Evolutionary conservation across 352 stramenopile genomes (phyloP).

Genomic region (Pythium aristosporum): DNA sequence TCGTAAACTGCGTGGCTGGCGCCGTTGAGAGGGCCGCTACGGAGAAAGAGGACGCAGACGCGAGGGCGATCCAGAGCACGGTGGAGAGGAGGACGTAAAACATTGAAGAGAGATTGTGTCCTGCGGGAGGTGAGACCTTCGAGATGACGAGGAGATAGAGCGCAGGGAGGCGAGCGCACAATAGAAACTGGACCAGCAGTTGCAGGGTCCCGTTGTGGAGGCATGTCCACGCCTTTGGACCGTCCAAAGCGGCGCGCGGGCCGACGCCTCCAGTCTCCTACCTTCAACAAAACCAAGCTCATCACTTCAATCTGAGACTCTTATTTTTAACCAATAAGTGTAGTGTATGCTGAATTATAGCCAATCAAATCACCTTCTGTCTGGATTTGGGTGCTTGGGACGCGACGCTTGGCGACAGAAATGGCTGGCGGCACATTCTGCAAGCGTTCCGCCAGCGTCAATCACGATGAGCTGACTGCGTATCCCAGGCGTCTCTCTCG

Average conservation of each 20-base stretch:
- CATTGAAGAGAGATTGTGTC: not conserved
- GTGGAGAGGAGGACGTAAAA: not conserved
- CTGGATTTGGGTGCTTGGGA: not conserved
- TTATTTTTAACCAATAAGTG: not conserved
- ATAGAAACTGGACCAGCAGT: not conserved
- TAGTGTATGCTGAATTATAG: not conserved
- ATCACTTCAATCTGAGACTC: slow-evolving; percentile 7
- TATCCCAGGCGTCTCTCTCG: too few relatives aligned
- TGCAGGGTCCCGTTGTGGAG: too few relatives aligned
- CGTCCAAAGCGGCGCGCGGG: not conserved
- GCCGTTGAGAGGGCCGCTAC: not conserved
- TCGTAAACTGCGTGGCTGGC: not conserved
- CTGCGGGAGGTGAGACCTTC: not conserved
- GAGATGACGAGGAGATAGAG: not conserved
- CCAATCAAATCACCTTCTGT: not conserved
- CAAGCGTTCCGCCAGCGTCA: not conserved
- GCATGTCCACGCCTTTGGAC: too few relatives aligned
- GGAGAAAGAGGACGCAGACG: not conserved
- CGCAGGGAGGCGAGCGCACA: not conserved
- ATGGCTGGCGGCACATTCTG: slow-evolving; percentile 2
- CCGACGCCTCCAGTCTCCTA: not conserved
- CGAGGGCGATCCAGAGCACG: not conserved
- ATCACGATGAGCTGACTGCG: not conserved
- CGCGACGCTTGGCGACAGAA: not conserved
- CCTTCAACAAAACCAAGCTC: not conserved